Evolutionary conservation across 352 stramenopile genomes (phyloP).

Genomic region (Globisporangium paroecandrum): DNA sequence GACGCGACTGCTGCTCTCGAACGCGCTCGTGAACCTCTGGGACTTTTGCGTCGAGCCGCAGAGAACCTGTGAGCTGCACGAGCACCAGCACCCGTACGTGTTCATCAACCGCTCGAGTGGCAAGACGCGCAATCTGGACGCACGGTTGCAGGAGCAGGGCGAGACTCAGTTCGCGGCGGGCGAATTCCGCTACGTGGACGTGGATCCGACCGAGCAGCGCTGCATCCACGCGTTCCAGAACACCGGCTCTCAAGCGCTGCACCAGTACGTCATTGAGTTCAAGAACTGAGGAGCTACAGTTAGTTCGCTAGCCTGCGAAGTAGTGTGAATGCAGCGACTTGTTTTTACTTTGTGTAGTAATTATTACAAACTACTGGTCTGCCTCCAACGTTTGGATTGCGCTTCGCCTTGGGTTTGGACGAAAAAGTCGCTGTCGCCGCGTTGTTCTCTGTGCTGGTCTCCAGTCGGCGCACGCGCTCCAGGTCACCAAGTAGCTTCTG

Average conservation of each 20-base stretch:
- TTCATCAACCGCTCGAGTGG: conserved; percentile 40
- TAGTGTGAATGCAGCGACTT: neutral
- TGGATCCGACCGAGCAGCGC: conserved; percentile 13
- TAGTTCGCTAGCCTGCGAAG: neutral
- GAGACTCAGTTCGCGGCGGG: conserved; percentile 23
- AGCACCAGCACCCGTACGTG: conserved; percentile 36
- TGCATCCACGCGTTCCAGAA: conserved; percentile 41
- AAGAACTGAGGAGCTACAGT: conserved; percentile 9
- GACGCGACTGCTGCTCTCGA: conserved; percentile 32
- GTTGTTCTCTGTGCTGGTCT: neutral
- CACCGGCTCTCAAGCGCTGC: conserved; percentile 14
- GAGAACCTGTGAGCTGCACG: conserved; percentile 31
- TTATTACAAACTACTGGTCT: neutral
- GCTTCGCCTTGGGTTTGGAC: conserved; percentile 4
- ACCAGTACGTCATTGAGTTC: conserved; percentile 47
- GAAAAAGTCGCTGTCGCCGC: neutral
- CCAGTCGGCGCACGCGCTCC: conserved; percentile 10
- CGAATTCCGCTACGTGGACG: conserved; percentile 34
- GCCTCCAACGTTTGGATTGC: neutral
- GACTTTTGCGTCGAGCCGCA: conserved; percentile 31
- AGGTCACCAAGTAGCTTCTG: conserved; percentile 18
- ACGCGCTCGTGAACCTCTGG: conserved; percentile 34
- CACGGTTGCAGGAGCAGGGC: conserved; percentile 22
- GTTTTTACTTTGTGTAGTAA: neutral
- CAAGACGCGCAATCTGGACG: conserved; percentile 29